phyloP scores from a whole-genome alignment of 139 green algal genomes.

The Chlamydomonas eustigma region DNA sequence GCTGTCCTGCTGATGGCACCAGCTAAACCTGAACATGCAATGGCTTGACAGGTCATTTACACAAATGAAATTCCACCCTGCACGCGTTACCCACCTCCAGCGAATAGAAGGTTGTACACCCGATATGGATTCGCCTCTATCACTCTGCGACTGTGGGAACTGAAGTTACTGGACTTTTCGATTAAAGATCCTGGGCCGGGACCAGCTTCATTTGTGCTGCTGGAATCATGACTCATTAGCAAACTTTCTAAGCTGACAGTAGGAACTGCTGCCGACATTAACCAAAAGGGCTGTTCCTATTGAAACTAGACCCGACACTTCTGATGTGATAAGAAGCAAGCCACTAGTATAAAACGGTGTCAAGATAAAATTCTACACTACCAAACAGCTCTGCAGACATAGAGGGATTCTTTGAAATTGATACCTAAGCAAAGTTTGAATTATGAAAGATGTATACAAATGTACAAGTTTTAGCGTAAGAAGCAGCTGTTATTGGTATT shows the following conservation, averaged over 20 bases:
- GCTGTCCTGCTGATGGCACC: slow-evolving; percentile 81
- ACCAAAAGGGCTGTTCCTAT: background rate
- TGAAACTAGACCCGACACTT: no score
- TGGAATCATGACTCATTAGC: background rate
- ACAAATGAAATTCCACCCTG: background rate
- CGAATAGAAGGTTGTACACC: background rate
- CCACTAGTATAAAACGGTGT: no score
- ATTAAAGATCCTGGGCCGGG: background rate
- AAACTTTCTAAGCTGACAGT: background rate
- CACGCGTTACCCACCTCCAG: slow-evolving; percentile 5
- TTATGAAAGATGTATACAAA: no score
- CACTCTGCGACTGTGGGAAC: background rate
- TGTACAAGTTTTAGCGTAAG: no score
- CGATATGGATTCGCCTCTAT: slow-evolving; percentile 3
- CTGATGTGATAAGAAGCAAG: no score
- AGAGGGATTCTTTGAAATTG: no score
- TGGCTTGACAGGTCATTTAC: background rate
- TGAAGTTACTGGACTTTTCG: no score
- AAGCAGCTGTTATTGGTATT: no score
- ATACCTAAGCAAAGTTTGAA: no score
- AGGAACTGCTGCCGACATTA: background rate
- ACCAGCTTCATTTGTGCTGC: slow-evolving; percentile 2
- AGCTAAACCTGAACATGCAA: slow-evolving; percentile 60
- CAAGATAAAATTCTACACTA: no score
- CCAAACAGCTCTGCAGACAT: no score